Evolutionary conservation across 83 land plant genomes (phyloP), one percentile per base, ranked within the genome.

Genomic region (Picea engelmannii): DNA sequence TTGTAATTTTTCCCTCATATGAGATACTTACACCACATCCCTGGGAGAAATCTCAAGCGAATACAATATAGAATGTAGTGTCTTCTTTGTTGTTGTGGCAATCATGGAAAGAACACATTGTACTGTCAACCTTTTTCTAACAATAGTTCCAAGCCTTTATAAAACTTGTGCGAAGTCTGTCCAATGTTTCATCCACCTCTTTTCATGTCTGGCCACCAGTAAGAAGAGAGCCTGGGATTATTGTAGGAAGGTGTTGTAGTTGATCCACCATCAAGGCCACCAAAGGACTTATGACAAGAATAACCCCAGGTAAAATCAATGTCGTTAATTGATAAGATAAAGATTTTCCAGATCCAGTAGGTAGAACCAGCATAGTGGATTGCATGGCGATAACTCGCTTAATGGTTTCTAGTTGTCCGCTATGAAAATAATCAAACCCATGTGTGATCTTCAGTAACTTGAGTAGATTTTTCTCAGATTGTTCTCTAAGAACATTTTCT

Each of bases 201-300:
- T 86, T 90, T 42, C 76, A 40, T 69, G 87, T 85, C 95, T 92
- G 99, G 70, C 84, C 89, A 78, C 98, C 92, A 73, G 81, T 91
- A 21, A 98, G 84, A 73, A 96, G 80, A 74, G 93, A 94, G 70
- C 98, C 99, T 4, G 85, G 90, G 74, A 98, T 83, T 40, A 80
- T 31, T 12, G 94, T 85, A 47, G 95, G 96, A 78, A 98, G 91
- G 61, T 93, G 90, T 47, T 82, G 89, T 2, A 96, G 86, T 73
- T 98, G 99, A 90, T 98, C 99, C 55, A 90, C 87, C 99, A 98
- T 98, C 84, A 98, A 91, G 13, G 99, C 92, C 44, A 98, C 85
- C 82, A 98, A 87, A 35, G 99, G 99, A 83, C 99, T 90, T 35
- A 98, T 87, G 31, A 98, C 99, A 78, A 98, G 81, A 7, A 97